Percentiles rank a stretch among this genome's conserved stretches.
Conservation (phyloP, 1,284 basidiomycete genomes). For the Meira nashicola region DNA sequence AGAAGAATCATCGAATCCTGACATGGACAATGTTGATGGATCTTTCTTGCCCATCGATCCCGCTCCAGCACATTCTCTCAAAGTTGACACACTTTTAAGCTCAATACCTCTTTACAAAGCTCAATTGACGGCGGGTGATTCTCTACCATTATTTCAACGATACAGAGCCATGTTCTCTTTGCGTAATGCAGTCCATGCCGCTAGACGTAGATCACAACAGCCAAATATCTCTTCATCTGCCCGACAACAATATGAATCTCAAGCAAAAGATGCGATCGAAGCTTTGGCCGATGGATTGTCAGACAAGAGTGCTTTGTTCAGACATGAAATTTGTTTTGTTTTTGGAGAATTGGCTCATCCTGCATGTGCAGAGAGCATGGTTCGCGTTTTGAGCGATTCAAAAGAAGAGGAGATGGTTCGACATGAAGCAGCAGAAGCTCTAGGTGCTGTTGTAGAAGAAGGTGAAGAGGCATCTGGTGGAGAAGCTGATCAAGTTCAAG, state of each 20-base stretch:
- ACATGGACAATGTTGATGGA: background rate
- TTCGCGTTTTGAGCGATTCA: constrained; percentile 69
- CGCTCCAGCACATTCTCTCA: constrained; percentile 62
- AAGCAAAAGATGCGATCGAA: constrained; percentile 65
- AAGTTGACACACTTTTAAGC: constrained; percentile 2
- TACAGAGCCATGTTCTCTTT: constrained; percentile 98
- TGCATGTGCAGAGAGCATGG: constrained; percentile 78
- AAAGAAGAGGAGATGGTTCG: constrained; percentile 93
- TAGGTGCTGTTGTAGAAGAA: constrained; percentile 90
- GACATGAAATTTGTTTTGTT: constrained; percentile 95
- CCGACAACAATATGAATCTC: constrained; percentile 15
- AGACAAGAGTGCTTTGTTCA: constrained; percentile 83
- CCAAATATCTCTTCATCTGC: background rate
- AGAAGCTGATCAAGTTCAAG: constrained; percentile 52
- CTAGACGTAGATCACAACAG: constrained; percentile 8
- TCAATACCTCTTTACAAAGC: constrained; percentile 62
- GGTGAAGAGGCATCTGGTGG: constrained; percentile 54
- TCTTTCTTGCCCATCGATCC: constrained; percentile 86
- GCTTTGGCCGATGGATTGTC: constrained; percentile 84
- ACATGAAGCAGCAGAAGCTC: constrained; percentile 95
- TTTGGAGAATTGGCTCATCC: constrained; percentile 91
- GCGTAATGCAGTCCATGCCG: constrained; percentile 56
- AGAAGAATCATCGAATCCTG: background rate
- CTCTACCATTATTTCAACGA: constrained; percentile 77
- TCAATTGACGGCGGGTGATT: constrained; percentile 64